Conservation (phyloP, 2,329 filamentous ascomycete genomes). For the Aspergillus flavus region DNA sequence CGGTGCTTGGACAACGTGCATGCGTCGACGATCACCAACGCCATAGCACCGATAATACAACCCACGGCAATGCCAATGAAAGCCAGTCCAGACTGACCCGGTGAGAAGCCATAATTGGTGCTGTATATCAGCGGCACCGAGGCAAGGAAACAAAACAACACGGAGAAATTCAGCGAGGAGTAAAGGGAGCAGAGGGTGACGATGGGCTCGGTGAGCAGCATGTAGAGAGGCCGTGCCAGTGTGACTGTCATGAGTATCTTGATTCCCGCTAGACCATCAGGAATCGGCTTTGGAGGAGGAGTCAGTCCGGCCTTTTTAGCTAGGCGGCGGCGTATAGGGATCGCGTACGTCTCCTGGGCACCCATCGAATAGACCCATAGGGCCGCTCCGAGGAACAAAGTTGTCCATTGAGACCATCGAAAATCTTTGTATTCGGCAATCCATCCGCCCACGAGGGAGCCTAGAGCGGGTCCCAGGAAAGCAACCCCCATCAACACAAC, state of each 20-base stretch:
- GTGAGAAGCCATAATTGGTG: conserved; percentile 63
- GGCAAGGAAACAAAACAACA: conserved; percentile 82
- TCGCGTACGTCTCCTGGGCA: conserved; percentile 67
- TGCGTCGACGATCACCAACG: neutral
- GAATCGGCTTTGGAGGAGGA: neutral
- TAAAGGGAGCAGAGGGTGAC: conserved; percentile 13
- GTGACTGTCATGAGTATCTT: conserved; percentile 39
- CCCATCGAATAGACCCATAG: conserved; percentile 63
- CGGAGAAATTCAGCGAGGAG: conserved; percentile 66
- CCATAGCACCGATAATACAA: conserved; percentile 55
- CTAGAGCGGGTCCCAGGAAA: conserved; percentile 60
- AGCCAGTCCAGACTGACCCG: conserved; percentile 48
- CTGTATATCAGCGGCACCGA: conserved; percentile 71
- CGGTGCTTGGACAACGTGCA: neutral
- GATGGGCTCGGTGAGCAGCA: conserved; percentile 54
- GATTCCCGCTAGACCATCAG: neutral
- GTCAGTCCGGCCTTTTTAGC: neutral
- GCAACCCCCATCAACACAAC: conserved; percentile 44
- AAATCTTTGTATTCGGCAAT: conserved; percentile 65
- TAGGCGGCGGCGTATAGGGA: conserved; percentile 66
- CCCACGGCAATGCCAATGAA: conserved; percentile 73
- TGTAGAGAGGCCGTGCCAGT: conserved; percentile 55
- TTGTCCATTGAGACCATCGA: conserved; percentile 73
- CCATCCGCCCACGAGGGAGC: conserved; percentile 60
- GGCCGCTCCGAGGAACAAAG: conserved; percentile 63